Evolutionary conservation across 164 flowering plant genomes (phyloP).

Genomic region (Annona squamosa): DNA sequence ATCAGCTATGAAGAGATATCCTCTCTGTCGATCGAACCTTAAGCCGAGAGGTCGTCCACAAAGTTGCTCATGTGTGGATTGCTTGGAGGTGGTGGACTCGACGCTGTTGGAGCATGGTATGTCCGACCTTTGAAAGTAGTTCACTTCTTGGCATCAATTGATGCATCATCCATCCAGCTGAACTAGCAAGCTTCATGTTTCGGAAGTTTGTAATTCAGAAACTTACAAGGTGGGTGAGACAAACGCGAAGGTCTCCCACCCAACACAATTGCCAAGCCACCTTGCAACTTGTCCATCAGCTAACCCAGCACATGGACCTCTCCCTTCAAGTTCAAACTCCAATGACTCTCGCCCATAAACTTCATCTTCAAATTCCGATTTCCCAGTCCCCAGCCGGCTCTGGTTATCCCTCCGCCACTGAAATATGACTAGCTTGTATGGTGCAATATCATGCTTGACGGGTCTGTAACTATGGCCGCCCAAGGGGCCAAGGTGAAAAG

Average conservation of each 20-base stretch:
- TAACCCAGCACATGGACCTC: slow-evolving; percentile 82
- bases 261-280: slow-evolving; percentile 79
- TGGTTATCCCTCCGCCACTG: slow-evolving; percentile 74
- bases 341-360: slow-evolving; percentile 87
- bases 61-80: slow-evolving; percentile 65
- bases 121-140: slow-evolving; percentile 49
- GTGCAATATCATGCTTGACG: slow-evolving; percentile 67
- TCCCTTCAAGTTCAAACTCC: slow-evolving; percentile 71
- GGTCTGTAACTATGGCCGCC: slow-evolving; percentile 74
- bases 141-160: too few species aligned
- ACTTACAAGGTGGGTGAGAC: slow-evolving; percentile 69
- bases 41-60: slow-evolving; percentile 93
- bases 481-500: slow-evolving; percentile 64
- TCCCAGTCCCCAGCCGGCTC: slow-evolving; percentile 63
- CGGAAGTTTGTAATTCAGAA: not conserved
- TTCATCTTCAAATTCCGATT: slow-evolving; percentile 60
- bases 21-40: slow-evolving; percentile 55
- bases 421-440: slow-evolving; percentile 71
- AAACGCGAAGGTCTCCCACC: slow-evolving; percentile 92
- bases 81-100: slow-evolving; percentile 68
- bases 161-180: too few species aligned
- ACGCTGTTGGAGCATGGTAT: slow-evolving; percentile 55
- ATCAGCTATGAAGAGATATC: slow-evolving; percentile 86
- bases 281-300: slow-evolving; percentile 91
- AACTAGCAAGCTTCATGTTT: too few species aligned